Percentiles rank a stretch among this genome's conserved stretches.
Evolutionary conservation across 2,329 filamentous ascomycete species (phyloP).

Genomic region (Basipetospora chlamydospora): DNA sequence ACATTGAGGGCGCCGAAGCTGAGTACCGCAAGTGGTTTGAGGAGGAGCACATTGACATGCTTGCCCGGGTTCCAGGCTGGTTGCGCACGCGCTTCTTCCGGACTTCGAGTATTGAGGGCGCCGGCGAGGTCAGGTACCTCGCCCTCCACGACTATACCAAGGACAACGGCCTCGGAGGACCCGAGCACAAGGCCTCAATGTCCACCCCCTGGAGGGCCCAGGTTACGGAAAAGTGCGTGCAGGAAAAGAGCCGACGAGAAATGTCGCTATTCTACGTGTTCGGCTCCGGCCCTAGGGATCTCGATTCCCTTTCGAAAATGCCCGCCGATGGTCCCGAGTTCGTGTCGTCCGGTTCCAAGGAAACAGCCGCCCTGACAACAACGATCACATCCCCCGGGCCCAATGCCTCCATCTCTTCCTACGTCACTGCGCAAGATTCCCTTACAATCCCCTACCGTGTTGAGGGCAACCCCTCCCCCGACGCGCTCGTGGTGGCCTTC

Average conservation of each 20-base stretch:
- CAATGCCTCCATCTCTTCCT: slow-evolving; percentile 45
- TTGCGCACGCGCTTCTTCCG: slow-evolving; percentile 56
- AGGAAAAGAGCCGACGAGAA: slow-evolving; percentile 38
- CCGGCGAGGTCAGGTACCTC: slow-evolving; percentile 38
- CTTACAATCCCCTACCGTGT: slow-evolving; percentile 58
- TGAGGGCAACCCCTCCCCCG: slow-evolving; percentile 52
- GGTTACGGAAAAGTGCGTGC: slow-evolving; percentile 44
- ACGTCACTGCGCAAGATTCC: slow-evolving; percentile 52
- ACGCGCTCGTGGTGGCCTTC: slow-evolving; percentile 60
- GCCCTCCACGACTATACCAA: slow-evolving; percentile 59
- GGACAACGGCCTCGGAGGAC: slow-evolving; percentile 50
- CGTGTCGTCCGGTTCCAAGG: slow-evolving; percentile 18
- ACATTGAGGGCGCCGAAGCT: slow-evolving; percentile 31
- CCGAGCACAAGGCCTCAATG: slow-evolving; percentile 48
- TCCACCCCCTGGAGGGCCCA: slow-evolving; percentile 46
- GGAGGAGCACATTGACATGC: slow-evolving; percentile 58
- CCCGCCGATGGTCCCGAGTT: slow-evolving; percentile 32
- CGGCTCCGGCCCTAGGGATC: slow-evolving; percentile 56
- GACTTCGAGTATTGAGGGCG: slow-evolving; percentile 47
- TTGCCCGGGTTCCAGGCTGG: slow-evolving; percentile 68
- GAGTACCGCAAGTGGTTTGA: slow-evolving; percentile 54
- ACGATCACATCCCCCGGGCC: slow-evolving; percentile 39
- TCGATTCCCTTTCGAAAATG: slow-evolving; percentile 38
- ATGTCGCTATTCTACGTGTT: slow-evolving; percentile 72
- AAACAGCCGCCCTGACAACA: slow-evolving; percentile 10